Percentiles rank a stretch among this genome's conserved stretches.
Conservation (phyloP, 495 filamentous ascomycete genomes). For the Cercophora scortea region DNA sequence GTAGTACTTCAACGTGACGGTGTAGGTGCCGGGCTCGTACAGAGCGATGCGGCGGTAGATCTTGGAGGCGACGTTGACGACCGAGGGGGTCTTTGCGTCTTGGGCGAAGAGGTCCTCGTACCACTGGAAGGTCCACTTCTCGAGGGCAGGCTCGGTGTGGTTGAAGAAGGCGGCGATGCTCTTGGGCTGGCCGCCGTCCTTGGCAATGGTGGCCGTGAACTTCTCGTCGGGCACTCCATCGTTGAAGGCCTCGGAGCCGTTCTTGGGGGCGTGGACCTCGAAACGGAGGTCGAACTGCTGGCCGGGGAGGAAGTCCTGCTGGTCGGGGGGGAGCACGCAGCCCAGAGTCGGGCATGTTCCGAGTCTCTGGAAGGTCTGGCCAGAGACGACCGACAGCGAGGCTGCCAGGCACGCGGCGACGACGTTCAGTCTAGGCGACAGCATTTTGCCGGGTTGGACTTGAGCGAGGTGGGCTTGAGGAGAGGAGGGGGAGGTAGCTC, state of each 20-base stretch:
- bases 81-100: conserved; percentile 52
- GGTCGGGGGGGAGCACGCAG: conserved; percentile 68
- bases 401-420: conserved; percentile 23
- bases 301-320: conserved; percentile 67
- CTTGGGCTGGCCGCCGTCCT: conserved; percentile 41
- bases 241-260: conserved; percentile 61
- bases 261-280: conserved; percentile 68
- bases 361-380: conserved; percentile 63
- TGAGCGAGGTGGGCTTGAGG: not conserved
- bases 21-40: conserved; percentile 63
- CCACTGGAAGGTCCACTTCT: conserved; percentile 66
- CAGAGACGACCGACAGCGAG: conserved; percentile 29
- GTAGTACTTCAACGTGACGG: conserved; percentile 62
- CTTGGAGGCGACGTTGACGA: conserved; percentile 66
- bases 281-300: conserved; percentile 71
- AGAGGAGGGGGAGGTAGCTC: not conserved
- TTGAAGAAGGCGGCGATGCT: conserved; percentile 52
- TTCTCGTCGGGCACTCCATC: conserved; percentile 52
- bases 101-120: conserved; percentile 66
- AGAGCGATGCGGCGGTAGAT: conserved; percentile 59
- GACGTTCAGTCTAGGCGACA: conserved; percentile 18
- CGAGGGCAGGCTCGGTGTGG: conserved; percentile 50
- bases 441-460: conserved; percentile 12
- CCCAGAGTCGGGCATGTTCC: conserved; percentile 65
- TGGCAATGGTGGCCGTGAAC: conserved; percentile 62